Conservation (phyloP, 768 basidiomycete genomes). For the Boletellus emodensis region DNA sequence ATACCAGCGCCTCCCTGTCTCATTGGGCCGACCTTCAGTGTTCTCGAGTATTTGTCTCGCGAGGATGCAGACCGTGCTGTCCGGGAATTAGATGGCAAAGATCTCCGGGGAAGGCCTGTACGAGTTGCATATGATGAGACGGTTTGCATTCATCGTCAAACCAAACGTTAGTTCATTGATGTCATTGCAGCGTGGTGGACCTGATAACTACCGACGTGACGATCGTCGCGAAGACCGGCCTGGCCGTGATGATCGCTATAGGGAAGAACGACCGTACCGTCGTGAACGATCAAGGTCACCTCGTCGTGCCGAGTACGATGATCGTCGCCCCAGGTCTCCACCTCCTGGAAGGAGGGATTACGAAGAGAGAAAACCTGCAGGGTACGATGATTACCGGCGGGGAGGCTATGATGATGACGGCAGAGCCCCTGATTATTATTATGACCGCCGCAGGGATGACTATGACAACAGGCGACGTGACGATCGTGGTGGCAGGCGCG, state of each 20-base stretch:
- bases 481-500: conserved; percentile 71
- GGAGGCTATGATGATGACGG: conserved; percentile 76
- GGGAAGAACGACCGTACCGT: conserved; percentile 53
- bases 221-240: conserved; percentile 60
- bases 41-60: conserved; percentile 85
- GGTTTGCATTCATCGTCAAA: conserved; percentile 37
- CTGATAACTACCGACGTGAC: conserved; percentile 75
- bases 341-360: conserved; percentile 69
- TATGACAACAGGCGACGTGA: conserved; percentile 52
- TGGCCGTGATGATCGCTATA: conserved; percentile 52
- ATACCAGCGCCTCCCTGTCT: background rate
- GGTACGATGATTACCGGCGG: conserved; percentile 88
- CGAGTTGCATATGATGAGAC: conserved; percentile 64
- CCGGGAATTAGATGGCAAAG: conserved; percentile 78
- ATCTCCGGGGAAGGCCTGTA: conserved; percentile 80
- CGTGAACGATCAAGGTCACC: conserved; percentile 85
- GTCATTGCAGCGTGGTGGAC: conserved; percentile 50
- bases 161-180: background rate
- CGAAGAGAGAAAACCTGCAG: conserved; percentile 86
- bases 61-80: conserved; percentile 95
- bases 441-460: conserved; percentile 86
- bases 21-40: conserved; percentile 40
- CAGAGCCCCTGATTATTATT: conserved; percentile 80
- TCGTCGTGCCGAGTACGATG: conserved; percentile 67
- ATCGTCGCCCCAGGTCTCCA: conserved; percentile 80